Conservation (phyloP, 176 grass and related monocot species). For the Urochloa ruziziensis region DNA sequence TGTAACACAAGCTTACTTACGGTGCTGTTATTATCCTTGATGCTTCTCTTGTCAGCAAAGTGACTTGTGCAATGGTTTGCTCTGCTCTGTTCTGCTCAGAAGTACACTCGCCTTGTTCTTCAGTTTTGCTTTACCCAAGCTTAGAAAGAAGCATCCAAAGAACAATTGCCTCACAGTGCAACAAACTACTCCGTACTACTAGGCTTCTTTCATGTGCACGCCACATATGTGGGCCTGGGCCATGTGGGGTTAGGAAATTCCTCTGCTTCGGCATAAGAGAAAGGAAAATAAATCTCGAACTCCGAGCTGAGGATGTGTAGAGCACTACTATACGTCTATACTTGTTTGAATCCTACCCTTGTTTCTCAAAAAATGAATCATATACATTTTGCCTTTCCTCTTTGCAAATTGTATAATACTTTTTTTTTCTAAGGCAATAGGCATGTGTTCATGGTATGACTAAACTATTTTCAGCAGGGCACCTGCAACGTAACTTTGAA, state of each 20-base stretch:
- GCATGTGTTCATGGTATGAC: background rate
- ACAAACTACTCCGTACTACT: background rate
- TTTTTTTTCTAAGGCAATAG: background rate
- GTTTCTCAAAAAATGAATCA: background rate
- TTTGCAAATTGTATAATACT: background rate
- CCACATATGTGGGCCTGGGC: background rate
- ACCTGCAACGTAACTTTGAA: background rate
- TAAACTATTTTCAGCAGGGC: background rate
- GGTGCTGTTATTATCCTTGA: background rate
- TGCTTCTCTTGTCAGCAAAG: conserved; percentile 34
- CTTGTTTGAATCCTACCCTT: background rate
- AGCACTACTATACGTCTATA: background rate
- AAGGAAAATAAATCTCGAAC: background rate
- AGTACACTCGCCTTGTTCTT: conserved; percentile 2
- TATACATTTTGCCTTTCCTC: background rate
- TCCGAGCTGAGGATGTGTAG: background rate
- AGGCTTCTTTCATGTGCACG: background rate
- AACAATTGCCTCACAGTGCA: background rate
- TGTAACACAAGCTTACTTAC: background rate
- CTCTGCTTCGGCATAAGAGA: background rate
- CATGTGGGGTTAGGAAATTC: background rate
- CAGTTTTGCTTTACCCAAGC: background rate
- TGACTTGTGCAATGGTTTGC: background rate
- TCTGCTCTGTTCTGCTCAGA: conserved; percentile 1
- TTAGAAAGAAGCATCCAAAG: background rate